These are phyloP conservation scores for Periconia sp. DNA, from an alignment of 2,329 filamentous ascomycete species.

Conservation along the genomic window DNA sequence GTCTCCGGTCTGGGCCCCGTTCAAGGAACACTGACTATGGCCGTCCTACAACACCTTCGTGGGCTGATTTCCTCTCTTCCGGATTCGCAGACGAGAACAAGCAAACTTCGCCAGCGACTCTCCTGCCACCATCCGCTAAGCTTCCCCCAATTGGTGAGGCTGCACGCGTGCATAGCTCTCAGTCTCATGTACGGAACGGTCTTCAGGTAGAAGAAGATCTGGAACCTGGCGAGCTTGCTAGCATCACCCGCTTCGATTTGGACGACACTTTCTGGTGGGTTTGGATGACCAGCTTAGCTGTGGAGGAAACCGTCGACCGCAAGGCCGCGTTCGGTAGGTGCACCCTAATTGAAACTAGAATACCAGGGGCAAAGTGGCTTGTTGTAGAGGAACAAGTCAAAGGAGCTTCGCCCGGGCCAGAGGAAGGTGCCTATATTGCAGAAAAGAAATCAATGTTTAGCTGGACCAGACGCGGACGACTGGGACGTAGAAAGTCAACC, in stretches of 20 bases:
- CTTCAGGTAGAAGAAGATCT: conserved; percentile 74
- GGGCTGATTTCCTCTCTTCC: conserved; percentile 96
- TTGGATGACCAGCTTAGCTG: conserved; percentile 95
- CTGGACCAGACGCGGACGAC: conserved; percentile 73
- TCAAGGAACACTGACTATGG: conserved; percentile 72
- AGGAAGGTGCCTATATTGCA: conserved; percentile 85
- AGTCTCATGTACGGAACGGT: conserved; percentile 71
- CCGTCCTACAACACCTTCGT: conserved; percentile 92
- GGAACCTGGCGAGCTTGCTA: conserved; percentile 92
- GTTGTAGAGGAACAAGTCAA: conserved; percentile 97
- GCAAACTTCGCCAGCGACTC: conserved; percentile 66
- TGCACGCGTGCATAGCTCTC: conserved; percentile 78
- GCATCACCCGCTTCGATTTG: conserved; percentile 82
- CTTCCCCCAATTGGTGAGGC: conserved; percentile 79
- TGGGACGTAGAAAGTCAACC: conserved; percentile 61
- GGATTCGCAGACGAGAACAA: conserved; percentile 83
- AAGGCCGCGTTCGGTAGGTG: conserved; percentile 96
- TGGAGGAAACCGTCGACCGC: conserved; percentile 81
- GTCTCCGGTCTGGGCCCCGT: conserved; percentile 69
- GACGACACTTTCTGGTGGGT: conserved; percentile 99
- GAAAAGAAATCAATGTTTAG: conserved; percentile 96
- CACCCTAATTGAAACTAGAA: conserved; percentile 86
- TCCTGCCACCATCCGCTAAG: conserved; percentile 91
- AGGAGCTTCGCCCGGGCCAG: conserved; percentile 84
- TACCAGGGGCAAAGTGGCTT: conserved; percentile 83